Percentiles rank a stretch among this genome's conserved stretches.
Conservation (phyloP, 345 rosid species). For the Geranium rotundifolium region DNA sequence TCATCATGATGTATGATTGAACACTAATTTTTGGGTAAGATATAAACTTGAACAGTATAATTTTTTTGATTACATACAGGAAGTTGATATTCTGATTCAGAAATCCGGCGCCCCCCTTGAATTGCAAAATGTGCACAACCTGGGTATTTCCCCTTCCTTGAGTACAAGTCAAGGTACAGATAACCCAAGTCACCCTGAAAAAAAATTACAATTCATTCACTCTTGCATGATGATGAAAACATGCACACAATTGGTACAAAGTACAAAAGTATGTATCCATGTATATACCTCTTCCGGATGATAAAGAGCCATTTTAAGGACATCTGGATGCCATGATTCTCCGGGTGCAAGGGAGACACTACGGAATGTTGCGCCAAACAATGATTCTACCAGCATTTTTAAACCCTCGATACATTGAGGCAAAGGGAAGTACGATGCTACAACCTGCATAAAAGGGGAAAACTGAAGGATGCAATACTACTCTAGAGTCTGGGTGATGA, state of each 20-base stretch:
- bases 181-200: constrained; percentile 85
- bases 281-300: constrained; percentile 78
- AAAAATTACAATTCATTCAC: constrained; percentile 2
- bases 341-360: constrained; percentile 60
- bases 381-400: constrained; percentile 59
- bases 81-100: constrained; percentile 79
- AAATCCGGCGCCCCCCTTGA: constrained; percentile 73
- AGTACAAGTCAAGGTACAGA: constrained; percentile 80
- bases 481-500: not conserved
- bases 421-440: constrained; percentile 81
- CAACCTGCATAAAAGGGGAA: constrained; percentile 39
- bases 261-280: not conserved
- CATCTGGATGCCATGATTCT: constrained; percentile 94
- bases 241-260: not conserved
- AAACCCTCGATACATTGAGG: constrained; percentile 79
- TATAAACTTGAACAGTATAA: constrained; percentile 3
- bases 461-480: not conserved
- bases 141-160: constrained; percentile 80
- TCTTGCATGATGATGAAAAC: not conserved
- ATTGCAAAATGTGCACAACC: constrained; percentile 97
- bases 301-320: constrained; percentile 70
- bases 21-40: not conserved
- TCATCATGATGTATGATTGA: not conserved
- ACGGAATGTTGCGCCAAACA: constrained; percentile 71
- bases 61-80: constrained; percentile 47